Evolutionary conservation across 345 rosid species (phyloP), one percentile per base, ranked within the genome.

Genomic region (Eutrema yunnanense): DNA sequence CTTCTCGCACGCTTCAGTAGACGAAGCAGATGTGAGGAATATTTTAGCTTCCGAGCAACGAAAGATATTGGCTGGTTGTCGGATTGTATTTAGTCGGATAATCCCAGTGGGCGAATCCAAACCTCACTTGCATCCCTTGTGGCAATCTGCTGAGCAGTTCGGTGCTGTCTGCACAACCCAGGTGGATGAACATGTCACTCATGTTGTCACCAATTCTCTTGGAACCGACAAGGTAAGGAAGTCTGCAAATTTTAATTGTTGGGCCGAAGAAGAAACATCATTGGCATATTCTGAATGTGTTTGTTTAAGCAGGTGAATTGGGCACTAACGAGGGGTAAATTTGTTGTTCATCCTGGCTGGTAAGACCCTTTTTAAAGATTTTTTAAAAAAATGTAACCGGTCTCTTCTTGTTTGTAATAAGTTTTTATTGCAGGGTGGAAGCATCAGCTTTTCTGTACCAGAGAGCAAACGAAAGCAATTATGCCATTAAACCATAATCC

Each of bases 81-180:
- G 88, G 6, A 81, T 95, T 61, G 84, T 95, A 46, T 95, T 95
- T 81, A 95, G 99, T 76, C 80, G 99, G 81, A 86, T 95, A 57
- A 80, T 95, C 60, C 99, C 99, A 4, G 92, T 95, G 41, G 98
- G 96, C 1, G 97, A 95, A 83, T 86, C 90, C 69, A 92, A 86
- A 62, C 99, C 99, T 55, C 99, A 95, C 59, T 81, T 90, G 50
- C 97, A 92, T 70, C 98, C 94, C 9, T 69, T 95, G 78, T 95
- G 99, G 99, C 96, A 92, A 83, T 87, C 87, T 13, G 99, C 99
- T 42, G 98, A 90, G 72, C 98, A 95, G 79, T 95, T 95, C 80
- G 99, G 99, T 80, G 99, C 99, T 27, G 88, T 82, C 46, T 95
- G 99, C 83, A 86, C 90, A 52, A 90, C 83, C 57, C 96, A 92